These are phyloP conservation scores for Heritiera fomes DNA, from an alignment of 345 rosid genomes.

Conservation along the genomic window DNA sequence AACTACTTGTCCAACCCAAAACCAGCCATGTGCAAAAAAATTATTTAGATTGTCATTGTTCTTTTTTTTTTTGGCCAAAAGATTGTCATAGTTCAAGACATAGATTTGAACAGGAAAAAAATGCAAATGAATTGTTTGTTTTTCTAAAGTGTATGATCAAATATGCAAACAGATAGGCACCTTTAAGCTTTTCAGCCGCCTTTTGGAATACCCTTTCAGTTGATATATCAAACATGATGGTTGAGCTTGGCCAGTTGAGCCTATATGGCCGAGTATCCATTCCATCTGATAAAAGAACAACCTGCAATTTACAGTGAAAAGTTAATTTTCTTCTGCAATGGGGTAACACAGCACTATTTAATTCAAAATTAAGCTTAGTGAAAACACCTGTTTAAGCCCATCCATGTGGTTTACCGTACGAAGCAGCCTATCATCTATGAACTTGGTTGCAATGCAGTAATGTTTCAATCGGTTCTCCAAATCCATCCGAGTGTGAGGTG, in stretches of 20 bases:
- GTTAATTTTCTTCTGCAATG: conserved; percentile 12
- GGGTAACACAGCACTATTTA: not conserved
- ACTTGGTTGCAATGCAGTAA: conserved; percentile 79
- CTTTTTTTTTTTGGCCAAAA: too few relatives aligned
- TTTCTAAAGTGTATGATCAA: not conserved
- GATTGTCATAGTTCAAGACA: not conserved
- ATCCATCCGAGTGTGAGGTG: conserved; percentile 46
- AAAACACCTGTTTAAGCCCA: conserved; percentile 77
- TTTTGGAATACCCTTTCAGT: conserved; percentile 55
- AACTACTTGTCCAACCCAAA: conserved; percentile 11
- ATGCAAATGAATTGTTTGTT: not conserved
- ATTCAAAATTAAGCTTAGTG: not conserved
- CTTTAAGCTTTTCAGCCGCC: conserved; percentile 67
- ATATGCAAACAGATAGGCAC: conserved; percentile 32
- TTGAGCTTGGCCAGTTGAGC: conserved; percentile 85
- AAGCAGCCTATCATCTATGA: conserved; percentile 80
- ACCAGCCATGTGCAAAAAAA: conserved; percentile 6
- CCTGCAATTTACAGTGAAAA: conserved; percentile 47
- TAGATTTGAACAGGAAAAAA: not conserved
- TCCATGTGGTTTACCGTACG: conserved; percentile 54
- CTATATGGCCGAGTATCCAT: conserved; percentile 95
- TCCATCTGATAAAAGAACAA: conserved; percentile 86
- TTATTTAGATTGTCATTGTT: not conserved
- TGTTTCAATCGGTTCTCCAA: conserved; percentile 47
- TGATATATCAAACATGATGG: conserved; percentile 79